A percentile compares a stretch with the other conserved stretches of the same genome.
phyloP scores from a whole-genome alignment of 768 basidiomycete genomes.

The Tubosaeta sp. region DNA sequence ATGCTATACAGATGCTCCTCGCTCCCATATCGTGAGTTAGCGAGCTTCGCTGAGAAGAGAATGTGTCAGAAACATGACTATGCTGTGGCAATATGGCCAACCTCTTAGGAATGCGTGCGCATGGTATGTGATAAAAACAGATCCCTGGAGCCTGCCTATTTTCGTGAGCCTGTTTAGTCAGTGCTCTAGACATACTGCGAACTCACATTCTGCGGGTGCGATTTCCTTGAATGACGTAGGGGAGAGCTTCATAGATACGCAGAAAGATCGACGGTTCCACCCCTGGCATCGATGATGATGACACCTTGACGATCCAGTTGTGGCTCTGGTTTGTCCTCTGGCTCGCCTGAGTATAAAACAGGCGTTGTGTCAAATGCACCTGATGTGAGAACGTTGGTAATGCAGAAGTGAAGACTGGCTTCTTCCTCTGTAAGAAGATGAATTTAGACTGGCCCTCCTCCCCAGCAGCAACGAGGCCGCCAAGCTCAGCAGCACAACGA shows the following conservation, averaged over 20 bases:
- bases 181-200: not conserved
- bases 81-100: not conserved
- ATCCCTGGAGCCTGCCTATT: conserved; percentile 36
- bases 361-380: conserved; percentile 18
- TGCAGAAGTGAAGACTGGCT: conserved; percentile 33
- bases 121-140: conserved; percentile 32
- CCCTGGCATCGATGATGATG: conserved; percentile 35
- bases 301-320: conserved; percentile 31
- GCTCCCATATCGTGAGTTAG: conserved; percentile 25
- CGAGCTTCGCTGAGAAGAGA: conserved; percentile 23
- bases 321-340: not conserved
- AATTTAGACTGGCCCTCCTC: not conserved
- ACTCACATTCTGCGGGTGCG: conserved; percentile 28
- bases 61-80: not conserved
- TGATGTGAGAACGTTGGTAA: conserved; percentile 37
- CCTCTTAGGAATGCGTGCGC: conserved; percentile 28
- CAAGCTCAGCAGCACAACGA: conserved; percentile 10
- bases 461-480: not conserved
- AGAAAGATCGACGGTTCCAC: conserved; percentile 31
- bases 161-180: not conserved
- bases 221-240: conserved; percentile 32
- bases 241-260: conserved; percentile 27
- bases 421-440: conserved; percentile 22
- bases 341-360: not conserved
- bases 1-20: conserved; percentile 31